Evolutionary conservation across 352 stramenopile genomes (phyloP).

Genomic region (Phytophthora palmivora): DNA sequence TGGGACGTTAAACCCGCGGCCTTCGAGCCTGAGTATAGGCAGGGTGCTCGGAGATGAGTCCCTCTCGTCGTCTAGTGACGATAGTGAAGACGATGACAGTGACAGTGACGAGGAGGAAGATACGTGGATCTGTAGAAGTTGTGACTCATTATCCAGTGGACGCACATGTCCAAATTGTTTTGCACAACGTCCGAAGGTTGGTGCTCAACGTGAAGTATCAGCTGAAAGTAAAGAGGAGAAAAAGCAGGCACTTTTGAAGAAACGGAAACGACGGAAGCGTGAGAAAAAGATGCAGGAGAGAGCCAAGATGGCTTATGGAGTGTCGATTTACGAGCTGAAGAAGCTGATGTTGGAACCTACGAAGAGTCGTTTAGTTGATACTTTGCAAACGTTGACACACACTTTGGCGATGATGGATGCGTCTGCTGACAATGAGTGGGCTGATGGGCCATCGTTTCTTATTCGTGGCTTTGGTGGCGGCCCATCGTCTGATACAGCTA

Average conservation of each 20-base stretch:
- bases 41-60: constrained; percentile 35
- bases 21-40: constrained; percentile 48
- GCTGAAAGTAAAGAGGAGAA: constrained; percentile 23
- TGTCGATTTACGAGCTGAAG: constrained; percentile 69
- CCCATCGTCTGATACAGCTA: constrained; percentile 40
- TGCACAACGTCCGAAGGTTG: constrained; percentile 30
- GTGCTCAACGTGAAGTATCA: constrained; percentile 23
- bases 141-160: constrained; percentile 32
- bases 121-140: constrained; percentile 44
- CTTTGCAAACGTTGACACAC: constrained; percentile 81
- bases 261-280: constrained; percentile 39
- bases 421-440: constrained; percentile 77
- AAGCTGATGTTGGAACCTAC: constrained; percentile 58
- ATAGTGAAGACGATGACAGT: constrained; percentile 35
- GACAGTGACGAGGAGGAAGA: constrained; percentile 23
- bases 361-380: constrained; percentile 61
- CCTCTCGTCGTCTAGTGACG: constrained; percentile 40
- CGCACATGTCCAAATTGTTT: constrained; percentile 53
- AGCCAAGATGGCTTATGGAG: constrained; percentile 64
- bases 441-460: constrained; percentile 60
- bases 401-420: constrained; percentile 88
- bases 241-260: constrained; percentile 42
- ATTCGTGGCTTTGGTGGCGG: constrained; percentile 58
- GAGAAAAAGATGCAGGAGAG: constrained; percentile 50
- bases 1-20: constrained; percentile 70